Evolutionary conservation across 2,329 filamentous ascomycete species (phyloP), one percentile per base, ranked within the genome.

Genomic region (Fusarium concolor): DNA sequence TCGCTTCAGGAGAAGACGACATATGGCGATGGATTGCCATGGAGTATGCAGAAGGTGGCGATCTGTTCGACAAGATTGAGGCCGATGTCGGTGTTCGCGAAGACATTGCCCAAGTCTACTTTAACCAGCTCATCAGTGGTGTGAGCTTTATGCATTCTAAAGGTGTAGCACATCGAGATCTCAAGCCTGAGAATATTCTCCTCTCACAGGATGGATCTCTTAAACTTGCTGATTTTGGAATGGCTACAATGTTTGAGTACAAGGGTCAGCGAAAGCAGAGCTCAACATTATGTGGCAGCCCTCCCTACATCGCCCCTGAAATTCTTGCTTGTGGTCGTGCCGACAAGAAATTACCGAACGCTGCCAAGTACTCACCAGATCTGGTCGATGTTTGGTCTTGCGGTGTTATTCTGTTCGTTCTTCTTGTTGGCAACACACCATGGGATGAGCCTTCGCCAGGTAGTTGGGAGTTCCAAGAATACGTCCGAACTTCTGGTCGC

Each of bases 51-150:
- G 93, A 96, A 73, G 96, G 96, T 41, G 96, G 96, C 12, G 96
- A 99, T 77, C 85, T 99, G 10, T 99, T 99, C 79, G 96, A 99
- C 88, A 99, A 99, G 84, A 98, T 99, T 73, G 96, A 99, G 81
- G 94, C 96, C 18, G 96, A 99, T 78, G 92, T 95, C 43, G 96
- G 96, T 46, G 93, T 98, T n/a, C 88, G 91, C 9, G 90, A 97
- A 78, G 93, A 98, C 77, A 93, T 99, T 76, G 95, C 96, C 33
- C 96, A 99, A 77, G 89, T 97, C 65, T 99, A 98, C 82, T 99
- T 99, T 78, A 87, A 90, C 4, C 96, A 99, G 81, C 87, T 99
- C 65, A 87, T 98, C 72, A 90, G 90, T 76, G 96, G 95, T 10
- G 92, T 98, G 65, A 91, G 91, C 75, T 99, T 94, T 81, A 96